Evolutionary conservation across 1,284 basidiomycete genomes (phyloP).

Genomic region (Ceratobasidium sp.): DNA sequence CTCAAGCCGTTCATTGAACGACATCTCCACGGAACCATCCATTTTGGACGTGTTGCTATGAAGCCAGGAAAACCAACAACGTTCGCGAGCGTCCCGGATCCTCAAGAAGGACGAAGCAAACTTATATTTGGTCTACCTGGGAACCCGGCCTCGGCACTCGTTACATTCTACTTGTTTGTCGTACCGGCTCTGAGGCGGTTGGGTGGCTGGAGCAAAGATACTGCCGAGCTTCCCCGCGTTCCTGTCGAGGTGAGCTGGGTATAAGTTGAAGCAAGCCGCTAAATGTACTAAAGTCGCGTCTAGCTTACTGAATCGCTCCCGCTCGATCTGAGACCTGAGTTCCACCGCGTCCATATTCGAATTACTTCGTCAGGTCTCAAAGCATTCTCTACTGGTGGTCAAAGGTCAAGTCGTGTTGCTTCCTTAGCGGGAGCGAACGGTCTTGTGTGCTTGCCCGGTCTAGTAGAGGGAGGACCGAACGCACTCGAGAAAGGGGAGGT

Average conservation of each 20-base stretch:
- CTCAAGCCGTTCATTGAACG: slow-evolving; percentile 89
- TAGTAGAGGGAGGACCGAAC: slow-evolving; percentile 56
- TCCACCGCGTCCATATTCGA: slow-evolving; percentile 77
- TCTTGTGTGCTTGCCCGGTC: slow-evolving; percentile 71
- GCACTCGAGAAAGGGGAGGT: slow-evolving; percentile 64
- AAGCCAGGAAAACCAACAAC: slow-evolving; percentile 83
- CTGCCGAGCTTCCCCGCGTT: slow-evolving; percentile 71
- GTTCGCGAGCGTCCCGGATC: slow-evolving; percentile 76
- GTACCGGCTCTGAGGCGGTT: slow-evolving; percentile 79
- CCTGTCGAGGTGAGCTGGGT: slow-evolving; percentile 66
- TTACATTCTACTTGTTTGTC: slow-evolving; percentile 87
- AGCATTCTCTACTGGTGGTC: slow-evolving; percentile 84
- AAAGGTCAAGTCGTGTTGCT: slow-evolving; percentile 80
- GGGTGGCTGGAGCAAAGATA: slow-evolving; percentile 69
- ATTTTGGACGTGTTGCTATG: slow-evolving; percentile 61
- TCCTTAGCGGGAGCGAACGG: slow-evolving; percentile 83
- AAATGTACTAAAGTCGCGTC: background rate
- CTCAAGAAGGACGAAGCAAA: slow-evolving; percentile 55
- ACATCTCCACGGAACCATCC: slow-evolving; percentile 70
- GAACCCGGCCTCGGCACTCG: slow-evolving; percentile 89
- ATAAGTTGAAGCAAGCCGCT: background rate
- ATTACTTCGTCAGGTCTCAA: slow-evolving; percentile 60
- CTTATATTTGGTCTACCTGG: slow-evolving; percentile 87
- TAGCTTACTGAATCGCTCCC: slow-evolving; percentile 70
- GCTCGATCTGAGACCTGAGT: slow-evolving; percentile 80